Base-by-base conservation (phyloP, 2,329 filamentous ascomycete species). In the Grosmannia serpens region DNA sequence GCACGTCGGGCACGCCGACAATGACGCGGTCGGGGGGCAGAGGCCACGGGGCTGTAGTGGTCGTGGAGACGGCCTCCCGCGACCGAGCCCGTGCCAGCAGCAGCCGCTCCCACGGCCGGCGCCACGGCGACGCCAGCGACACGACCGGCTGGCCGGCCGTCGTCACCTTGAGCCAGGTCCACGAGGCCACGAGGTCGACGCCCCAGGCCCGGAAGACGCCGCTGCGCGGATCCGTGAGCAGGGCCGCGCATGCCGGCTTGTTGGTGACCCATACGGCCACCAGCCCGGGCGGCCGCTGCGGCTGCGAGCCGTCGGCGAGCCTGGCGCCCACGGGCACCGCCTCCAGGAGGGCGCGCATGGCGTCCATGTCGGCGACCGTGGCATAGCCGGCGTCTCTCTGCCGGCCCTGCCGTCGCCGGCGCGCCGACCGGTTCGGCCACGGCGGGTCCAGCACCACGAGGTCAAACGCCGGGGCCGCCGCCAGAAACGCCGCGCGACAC, bases 191-290 rank as follows among this genome's bases (percentile, higher is more conserved):
- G 13, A 82, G 67, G 56, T 84, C 77, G 0, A 92, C 71, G 27
- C 82, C 85, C 86, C 86, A 90, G 38, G 74, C 70, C 8, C 79
- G 76, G 62, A 91, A 86, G 2, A 91, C 63, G 1, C 85, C 85
- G 1, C 64, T 64, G 2, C 31, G 55, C 3, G 76, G 74, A 0
- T 75, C 74, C 0, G 71, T 75, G 57, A 84, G 68, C 15, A 90
- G 71, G 6, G 82, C 77, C 26, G 80, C 70, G 3, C 83, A 74
- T 26, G 81, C 75, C 2, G 78, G 71, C 62, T 85, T 88, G 70
- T 92, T 92, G 55, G 89, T 92, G 58, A 91, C 77, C 88, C 88
- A 92, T 24, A 92, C 71, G 22, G 80, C 87, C 0, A 91, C 79
- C 1, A 89, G 69, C 17, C 82, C 35, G 35, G 33, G 9, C 24